Evolutionary conservation across 1,284 basidiomycete genomes (phyloP).

Genomic region (Agaricales sp.): DNA sequence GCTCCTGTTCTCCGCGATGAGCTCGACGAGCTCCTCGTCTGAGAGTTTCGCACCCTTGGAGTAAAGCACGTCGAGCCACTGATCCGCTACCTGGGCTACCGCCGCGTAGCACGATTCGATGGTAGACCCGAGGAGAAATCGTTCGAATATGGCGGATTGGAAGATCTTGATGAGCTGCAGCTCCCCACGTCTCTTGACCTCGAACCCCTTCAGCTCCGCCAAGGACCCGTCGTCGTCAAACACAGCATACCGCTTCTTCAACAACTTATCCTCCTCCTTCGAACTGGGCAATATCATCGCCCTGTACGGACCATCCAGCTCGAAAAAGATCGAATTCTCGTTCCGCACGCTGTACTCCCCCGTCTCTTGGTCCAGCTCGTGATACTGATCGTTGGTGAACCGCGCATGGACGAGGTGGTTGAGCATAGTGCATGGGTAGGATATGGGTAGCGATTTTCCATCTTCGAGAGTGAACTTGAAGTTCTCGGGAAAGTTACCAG

Average conservation of each 20-base stretch:
- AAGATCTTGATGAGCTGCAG: conserved; percentile 99
- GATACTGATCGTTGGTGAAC: conserved; percentile 98
- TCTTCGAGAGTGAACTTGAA: conserved; percentile 89
- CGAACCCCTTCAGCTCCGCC: conserved; percentile 97
- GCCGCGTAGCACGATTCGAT: conserved; percentile 94
- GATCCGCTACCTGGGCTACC: conserved; percentile 90
- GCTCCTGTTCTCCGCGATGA: conserved; percentile 97
- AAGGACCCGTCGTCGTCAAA: conserved; percentile 97
- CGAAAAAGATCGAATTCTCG: conserved; percentile 99
- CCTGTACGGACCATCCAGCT: conserved; percentile 96
- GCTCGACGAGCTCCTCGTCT: conserved; percentile 92
- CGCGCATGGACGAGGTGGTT: conserved; percentile 94
- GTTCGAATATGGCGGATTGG: conserved; percentile 98
- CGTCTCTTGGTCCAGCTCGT: conserved; percentile 79
- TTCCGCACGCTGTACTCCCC: conserved; percentile 83
- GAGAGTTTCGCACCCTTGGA: conserved; percentile 76
- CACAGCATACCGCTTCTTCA: conserved; percentile 99
- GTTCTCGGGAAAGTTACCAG: conserved; percentile 95
- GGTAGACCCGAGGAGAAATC: conserved; percentile 88
- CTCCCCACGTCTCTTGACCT: conserved; percentile 97
- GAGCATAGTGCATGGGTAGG: conserved; percentile 99
- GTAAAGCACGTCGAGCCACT: conserved; percentile 96
- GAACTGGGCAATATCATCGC: conserved; percentile 99
- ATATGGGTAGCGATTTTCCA: conserved; percentile 86
- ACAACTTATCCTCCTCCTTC: conserved; percentile 97